Conservation (phyloP, 495 filamentous ascomycete species). For the Friedmanniomyces simplex region DNA sequence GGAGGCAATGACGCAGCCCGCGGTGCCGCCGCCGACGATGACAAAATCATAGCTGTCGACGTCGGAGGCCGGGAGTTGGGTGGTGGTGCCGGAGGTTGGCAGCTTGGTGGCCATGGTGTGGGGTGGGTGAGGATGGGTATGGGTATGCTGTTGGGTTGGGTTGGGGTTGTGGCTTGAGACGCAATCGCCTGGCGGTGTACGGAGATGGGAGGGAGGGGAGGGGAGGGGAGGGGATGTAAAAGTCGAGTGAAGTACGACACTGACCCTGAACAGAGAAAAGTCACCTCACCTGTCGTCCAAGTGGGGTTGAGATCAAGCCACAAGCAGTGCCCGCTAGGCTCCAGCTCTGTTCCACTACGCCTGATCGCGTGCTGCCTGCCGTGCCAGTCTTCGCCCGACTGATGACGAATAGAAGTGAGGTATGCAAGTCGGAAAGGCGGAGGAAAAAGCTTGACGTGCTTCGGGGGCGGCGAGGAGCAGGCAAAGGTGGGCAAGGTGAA, state of each 20-base stretch:
- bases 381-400: too few relatives aligned
- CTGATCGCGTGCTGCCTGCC: too few relatives aligned
- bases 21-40: constrained; percentile 78
- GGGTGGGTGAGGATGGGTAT: neutral
- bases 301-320: too few relatives aligned
- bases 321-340: too few relatives aligned
- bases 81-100: constrained; percentile 47
- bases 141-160: neutral
- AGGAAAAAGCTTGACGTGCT: too few relatives aligned
- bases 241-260: too few relatives aligned
- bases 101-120: neutral
- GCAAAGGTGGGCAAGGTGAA: neutral
- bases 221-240: neutral
- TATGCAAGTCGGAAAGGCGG: too few relatives aligned
- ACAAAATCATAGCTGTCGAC: constrained; percentile 71
- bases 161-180: neutral
- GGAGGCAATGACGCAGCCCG: constrained; percentile 74
- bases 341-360: too few relatives aligned
- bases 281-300: neutral
- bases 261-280: neutral
- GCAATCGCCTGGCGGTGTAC: neutral
- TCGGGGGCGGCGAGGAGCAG: neutral
- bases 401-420: too few relatives aligned
- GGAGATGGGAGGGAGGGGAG: constrained; percentile 3
- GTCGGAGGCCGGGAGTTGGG: constrained; percentile 46